phyloP scores from a whole-genome alignment of 108 stramenopile genomes.

The Nitzschia sp. region DNA sequence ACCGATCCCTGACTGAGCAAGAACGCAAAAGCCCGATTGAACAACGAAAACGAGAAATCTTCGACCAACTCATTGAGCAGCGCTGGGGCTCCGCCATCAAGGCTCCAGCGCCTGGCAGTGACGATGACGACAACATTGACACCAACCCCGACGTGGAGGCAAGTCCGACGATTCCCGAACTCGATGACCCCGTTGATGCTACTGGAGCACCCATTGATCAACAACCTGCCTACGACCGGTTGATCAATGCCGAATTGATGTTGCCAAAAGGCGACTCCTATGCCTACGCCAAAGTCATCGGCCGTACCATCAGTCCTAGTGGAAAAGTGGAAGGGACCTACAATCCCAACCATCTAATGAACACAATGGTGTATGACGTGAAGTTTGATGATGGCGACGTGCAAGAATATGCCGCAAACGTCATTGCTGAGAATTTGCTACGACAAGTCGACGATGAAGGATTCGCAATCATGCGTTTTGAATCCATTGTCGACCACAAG shows the following conservation, averaged over 20 bases:
- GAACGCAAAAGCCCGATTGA: background rate
- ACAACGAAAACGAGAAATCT: background rate
- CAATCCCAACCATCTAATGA: slow-evolving; percentile 38
- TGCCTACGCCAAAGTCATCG: slow-evolving; percentile 24
- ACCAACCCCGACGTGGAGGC: background rate
- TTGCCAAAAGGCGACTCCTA: slow-evolving; percentile 23
- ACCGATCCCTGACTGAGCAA: slow-evolving; percentile 20
- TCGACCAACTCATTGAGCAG: slow-evolving; percentile 13
- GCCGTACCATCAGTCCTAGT: slow-evolving; percentile 22
- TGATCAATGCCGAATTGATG: slow-evolving; percentile 47
- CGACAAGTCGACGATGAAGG: slow-evolving; percentile 41
- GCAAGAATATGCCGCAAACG: slow-evolving; percentile 50
- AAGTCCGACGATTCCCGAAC: slow-evolving; percentile 24
- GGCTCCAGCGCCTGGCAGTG: background rate
- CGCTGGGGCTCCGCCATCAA: slow-evolving; percentile 5
- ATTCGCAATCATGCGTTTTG: slow-evolving; percentile 8
- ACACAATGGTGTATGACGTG: slow-evolving; percentile 41
- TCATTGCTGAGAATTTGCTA: slow-evolving; percentile 56
- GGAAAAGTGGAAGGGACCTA: slow-evolving; percentile 34
- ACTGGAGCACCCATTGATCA: slow-evolving; percentile 14
- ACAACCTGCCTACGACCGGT: slow-evolving; percentile 29
- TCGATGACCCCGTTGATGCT: slow-evolving; percentile 31
- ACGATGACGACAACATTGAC: slow-evolving; percentile 24
- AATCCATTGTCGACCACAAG: slow-evolving; percentile 23
- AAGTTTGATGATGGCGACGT: slow-evolving; percentile 54